Base-by-base conservation (phyloP, 1,139 yeast genomes). In the Kodamaea plutei region DNA sequence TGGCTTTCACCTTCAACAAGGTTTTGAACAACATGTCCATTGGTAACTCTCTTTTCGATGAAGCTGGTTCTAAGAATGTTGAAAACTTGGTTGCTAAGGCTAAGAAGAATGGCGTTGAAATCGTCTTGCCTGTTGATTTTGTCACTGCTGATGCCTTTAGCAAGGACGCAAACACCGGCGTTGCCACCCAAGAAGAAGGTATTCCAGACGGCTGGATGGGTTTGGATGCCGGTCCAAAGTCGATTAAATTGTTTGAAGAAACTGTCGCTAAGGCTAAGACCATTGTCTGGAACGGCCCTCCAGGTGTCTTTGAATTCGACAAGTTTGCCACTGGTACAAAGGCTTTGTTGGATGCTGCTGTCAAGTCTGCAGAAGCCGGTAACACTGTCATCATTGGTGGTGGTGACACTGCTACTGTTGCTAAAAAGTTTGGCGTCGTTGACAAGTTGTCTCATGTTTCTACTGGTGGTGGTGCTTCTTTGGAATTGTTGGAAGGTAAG, bases 381-480 rank as follows among this genome's bases (percentile, higher is more conserved):
- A 82, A 87, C 73, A 85, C 95, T 48, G 96, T 88, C 45, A 91
- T 91, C 65, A 83, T 89, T 53, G 97, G 97, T 64, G 97, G 97
- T 79, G 97, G 97, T 76, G 97, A 89, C 69, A 89, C 97, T 54
- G 97, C 97, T 48, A 89, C 97, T 48, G 97, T 88, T 47, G 96
- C 96, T 54, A 88, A 88, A 84, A 89, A 89, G 75, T 89, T 70
- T 65, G 96, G 95, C 58, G 95, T 79, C 45, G 91, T 85, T 53
- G 94, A 84, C 61, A 84, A 88, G 74, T 78, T 89, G 57, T 85
- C 96, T 35, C 97, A 89, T 68, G 96, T 89, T 46, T 88, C 96
- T 47, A 89, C 97, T 44, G 97, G 97, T 69, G 97, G 97, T 69
- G 97, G 97, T 77, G 97, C 97, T 47, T 88, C 96, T 40, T 78